These are phyloP conservation scores for Cytospora leucostoma DNA, from an alignment of 2,329 filamentous ascomycete species.

Conservation along the genomic window DNA sequence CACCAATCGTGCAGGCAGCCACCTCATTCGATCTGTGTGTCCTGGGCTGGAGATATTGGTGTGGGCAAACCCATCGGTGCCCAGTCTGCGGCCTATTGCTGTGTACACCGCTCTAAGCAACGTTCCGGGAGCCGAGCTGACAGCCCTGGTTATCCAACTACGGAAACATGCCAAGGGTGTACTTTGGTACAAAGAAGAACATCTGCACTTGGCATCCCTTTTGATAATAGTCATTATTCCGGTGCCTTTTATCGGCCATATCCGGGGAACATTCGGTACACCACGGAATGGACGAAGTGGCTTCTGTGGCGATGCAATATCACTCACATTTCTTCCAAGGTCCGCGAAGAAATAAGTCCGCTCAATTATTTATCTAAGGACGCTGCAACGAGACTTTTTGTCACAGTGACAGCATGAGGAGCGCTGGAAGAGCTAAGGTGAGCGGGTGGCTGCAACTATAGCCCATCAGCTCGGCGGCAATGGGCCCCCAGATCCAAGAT, in stretches of 20 bases:
- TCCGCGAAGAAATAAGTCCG: slow-evolving; percentile 1
- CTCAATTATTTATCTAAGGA: slow-evolving; percentile 12
- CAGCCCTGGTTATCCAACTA: background rate
- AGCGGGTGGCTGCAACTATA: slow-evolving; percentile 4
- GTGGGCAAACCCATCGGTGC: background rate
- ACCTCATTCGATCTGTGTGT: background rate
- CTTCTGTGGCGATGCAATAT: slow-evolving; percentile 2
- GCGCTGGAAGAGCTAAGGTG: background rate
- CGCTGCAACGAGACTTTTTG: slow-evolving; percentile 14
- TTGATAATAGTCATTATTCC: background rate
- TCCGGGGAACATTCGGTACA: background rate
- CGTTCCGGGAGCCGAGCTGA: slow-evolving; percentile 1
- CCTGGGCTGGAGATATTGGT: background rate
- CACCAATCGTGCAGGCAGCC: background rate
- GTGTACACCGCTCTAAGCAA: slow-evolving; percentile 1
- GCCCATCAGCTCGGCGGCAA: no score
- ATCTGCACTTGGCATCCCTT: background rate
- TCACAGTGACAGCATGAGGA: no score
- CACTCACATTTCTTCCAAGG: background rate
- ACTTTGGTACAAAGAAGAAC: background rate
- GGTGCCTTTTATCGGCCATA: background rate
- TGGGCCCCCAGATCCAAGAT: background rate
- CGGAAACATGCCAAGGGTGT: background rate
- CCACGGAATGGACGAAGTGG: slow-evolving; percentile 1
- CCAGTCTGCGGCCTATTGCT: background rate